A percentile compares a stretch with the other conserved stretches of the same genome.
These are phyloP conservation scores for Patellifolia procumbens DNA, from an alignment of 179 eudicot genomes.

Conservation along the genomic window DNA sequence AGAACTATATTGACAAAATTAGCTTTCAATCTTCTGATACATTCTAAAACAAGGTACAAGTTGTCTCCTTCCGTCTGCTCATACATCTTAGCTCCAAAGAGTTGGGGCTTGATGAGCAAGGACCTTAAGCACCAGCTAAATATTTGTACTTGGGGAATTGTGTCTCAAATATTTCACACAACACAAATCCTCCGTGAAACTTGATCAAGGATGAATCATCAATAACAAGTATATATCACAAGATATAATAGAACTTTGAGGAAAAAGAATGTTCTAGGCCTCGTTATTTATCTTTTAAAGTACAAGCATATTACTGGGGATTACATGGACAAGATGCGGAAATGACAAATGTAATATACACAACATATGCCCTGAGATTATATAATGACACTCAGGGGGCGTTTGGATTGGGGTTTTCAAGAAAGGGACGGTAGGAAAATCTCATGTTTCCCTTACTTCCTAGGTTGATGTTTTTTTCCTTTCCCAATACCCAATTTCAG, in stretches of 20 bases:
- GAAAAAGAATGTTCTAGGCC: not conserved
- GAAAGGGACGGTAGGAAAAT: too few relatives aligned
- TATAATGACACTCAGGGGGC: not conserved
- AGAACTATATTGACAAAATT: not conserved
- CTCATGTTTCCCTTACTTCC: too few relatives aligned
- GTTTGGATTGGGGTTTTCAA: too few relatives aligned
- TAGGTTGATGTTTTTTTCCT: too few relatives aligned
- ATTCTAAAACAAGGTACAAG: not conserved
- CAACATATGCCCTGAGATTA: not conserved
- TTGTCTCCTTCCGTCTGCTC: not conserved
- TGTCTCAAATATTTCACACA: not conserved
- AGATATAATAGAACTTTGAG: not conserved
- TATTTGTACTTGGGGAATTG: not conserved
- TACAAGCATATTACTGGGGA: too few relatives aligned
- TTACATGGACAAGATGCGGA: not conserved
- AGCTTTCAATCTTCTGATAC: not conserved
- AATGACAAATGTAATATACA: not conserved
- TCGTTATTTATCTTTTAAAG: too few relatives aligned
- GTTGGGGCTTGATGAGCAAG: not conserved
- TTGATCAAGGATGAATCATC: too few relatives aligned
- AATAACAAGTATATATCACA: not conserved
- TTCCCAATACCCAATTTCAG: too few relatives aligned
- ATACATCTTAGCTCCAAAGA: not conserved
- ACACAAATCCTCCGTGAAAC: not conserved
- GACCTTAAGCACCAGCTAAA: not conserved